These are phyloP conservation scores for Vitrella brassicaformis DNA, from an alignment of 73 alveolate genomes.

Conservation along the genomic window DNA sequence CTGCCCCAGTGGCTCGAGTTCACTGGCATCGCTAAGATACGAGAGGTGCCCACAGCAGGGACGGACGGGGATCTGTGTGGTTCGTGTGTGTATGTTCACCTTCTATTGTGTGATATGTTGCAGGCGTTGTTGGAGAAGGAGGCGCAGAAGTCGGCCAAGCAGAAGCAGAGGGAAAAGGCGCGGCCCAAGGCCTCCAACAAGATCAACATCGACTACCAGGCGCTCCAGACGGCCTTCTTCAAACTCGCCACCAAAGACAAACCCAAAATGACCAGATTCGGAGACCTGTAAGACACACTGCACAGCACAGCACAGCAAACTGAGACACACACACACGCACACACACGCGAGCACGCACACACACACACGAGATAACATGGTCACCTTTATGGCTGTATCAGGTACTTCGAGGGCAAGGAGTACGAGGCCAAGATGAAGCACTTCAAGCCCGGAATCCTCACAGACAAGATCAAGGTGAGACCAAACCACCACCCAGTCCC, in stretches of 20 bases:
- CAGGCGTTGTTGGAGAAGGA: background rate
- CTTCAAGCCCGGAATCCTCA: slow-evolving; percentile 68
- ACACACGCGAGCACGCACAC: too few species aligned
- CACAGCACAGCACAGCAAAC: too few species aligned
- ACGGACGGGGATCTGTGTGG: background rate
- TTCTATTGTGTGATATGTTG: too few species aligned
- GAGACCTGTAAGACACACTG: too few species aligned
- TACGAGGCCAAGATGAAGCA: slow-evolving; percentile 70
- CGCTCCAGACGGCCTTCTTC: slow-evolving; percentile 83
- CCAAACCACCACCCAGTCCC: too few species aligned
- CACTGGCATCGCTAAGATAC: slow-evolving; percentile 80
- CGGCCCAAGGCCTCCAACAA: background rate
- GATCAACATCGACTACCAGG: background rate
- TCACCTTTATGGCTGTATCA: too few species aligned
- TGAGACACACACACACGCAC: too few species aligned
- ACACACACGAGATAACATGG: too few species aligned
- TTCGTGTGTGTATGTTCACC: too few species aligned
- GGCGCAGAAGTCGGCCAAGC: background rate
- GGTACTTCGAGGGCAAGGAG: slow-evolving; percentile 82
- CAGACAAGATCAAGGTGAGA: too few species aligned
- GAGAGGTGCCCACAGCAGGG: slow-evolving; percentile 42
- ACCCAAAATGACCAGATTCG: slow-evolving; percentile 63
- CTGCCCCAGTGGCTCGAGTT: slow-evolving; percentile 11
- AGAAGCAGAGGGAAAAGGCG: background rate
- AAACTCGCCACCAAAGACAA: slow-evolving; percentile 52